Evolutionary conservation across 1,284 basidiomycete species (phyloP), one percentile per base, ranked within the genome.

Genomic region (Thecaphora frezii): DNA sequence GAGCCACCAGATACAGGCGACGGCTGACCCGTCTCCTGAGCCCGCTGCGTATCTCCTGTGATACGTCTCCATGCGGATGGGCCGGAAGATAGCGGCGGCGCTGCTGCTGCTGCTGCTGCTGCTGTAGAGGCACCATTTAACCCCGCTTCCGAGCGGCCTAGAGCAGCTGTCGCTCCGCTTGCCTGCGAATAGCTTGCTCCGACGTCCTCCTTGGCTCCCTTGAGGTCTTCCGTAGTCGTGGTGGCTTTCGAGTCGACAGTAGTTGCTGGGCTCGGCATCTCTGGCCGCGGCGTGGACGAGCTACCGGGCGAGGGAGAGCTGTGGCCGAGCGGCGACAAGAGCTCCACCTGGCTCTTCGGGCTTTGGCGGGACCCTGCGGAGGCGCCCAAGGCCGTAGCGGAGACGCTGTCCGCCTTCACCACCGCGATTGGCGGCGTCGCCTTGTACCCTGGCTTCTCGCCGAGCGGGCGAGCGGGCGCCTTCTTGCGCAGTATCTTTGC

Each of bases 171-270:
- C 28, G 28, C 28, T 7, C 28, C 28, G 28, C 14, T 14, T 14
- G 7, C 8, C 28, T 30, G 28, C 28, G 28, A 30, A 14, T 30
- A 8, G 28, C 28, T 30, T 7, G 28, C 28, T 7, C 28, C 18
- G 38, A 9, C 38, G 40, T 22, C 40, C 4, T 21, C 23, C 33
- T 12, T 10, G 40, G 40, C 4, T 10, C n/a, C 7, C 40, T 41
- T 41, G 9, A 19, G 8, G 40, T 41, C 40, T 7, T 24, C 40
- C 3, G 23, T 9, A 16, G 40, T 21, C 12, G n/a, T 19, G 3
- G 40, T 41, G 4, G 40, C 40, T 22, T 41, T 41, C 10, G 40
- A 41, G 21, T 41, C 40, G 21, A 41, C 40, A 14, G 40, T 41
- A 5, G 40, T 41, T 14, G 21, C 23, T 10, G 40, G 40, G 40